Base-by-base conservation (phyloP, 1,139 yeast genomes). In the Spencermartinsiella ligniputridi region DNA sequence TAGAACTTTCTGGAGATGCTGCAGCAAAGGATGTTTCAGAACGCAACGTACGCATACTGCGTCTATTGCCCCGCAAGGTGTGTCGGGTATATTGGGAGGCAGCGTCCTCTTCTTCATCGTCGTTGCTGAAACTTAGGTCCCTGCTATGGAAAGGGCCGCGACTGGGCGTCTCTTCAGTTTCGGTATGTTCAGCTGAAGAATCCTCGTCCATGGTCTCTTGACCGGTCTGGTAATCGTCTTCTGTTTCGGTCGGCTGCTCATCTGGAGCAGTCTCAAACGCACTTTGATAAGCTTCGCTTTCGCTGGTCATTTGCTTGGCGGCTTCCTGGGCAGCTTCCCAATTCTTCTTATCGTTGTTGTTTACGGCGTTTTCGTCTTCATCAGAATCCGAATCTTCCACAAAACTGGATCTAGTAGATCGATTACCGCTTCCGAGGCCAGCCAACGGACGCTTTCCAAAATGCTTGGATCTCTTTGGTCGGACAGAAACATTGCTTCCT, bases 151-250 rank as follows among this genome's bases (percentile, higher is more conserved):
- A 35, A 5, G 27, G 13, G 4, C 8, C 22, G 12, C 29, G 20
- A 5, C 32, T 5, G 17, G 41, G 40, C 9, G 42, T 36, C 5
- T 36, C 50, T 25, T 68, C 75, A 3, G 71, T 67, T 40, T 71
- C 76, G 3, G 77, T 60, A 54, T 53, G 64, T 35, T 47, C 61
- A 15, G 56, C 62, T 12, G 55, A 58, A 11, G 56, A 51, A 11
- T 41, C 52, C 29, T 53, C 60, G 25, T 57, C 63, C 50, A 57
- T 50, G 4, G 66, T 60, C 40, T 63, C 67, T 19, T 47, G 49
- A 5, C 65, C 65, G 9, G 66, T 62, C 24, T 54, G 56, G 43
- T 58, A 63, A 37, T 51, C 52, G 40, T 66, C 68, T 39, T 61
- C 66, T 9, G 32, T 27, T 37, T 66, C 69, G 22, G 64, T 61